A percentile compares a stretch with the other conserved stretches of the same genome.
Evolutionary conservation across 2,329 filamentous ascomycete species (phyloP).

Genomic region (Hymenoscyphus infarciens): DNA sequence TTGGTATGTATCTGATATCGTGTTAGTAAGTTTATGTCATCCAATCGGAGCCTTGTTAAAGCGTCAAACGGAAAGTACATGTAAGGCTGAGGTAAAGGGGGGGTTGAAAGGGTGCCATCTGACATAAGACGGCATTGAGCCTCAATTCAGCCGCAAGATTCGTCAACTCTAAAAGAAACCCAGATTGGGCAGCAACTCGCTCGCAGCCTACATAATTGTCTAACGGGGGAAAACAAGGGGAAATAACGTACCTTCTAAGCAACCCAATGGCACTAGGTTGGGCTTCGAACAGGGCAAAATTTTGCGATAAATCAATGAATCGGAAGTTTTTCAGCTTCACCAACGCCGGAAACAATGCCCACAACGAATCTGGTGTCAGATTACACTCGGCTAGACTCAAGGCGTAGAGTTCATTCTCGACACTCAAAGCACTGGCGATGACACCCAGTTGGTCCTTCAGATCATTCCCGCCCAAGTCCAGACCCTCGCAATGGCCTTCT

Average conservation of each 20-base stretch:
- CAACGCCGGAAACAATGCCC: conserved; percentile 70
- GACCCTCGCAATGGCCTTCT: conserved; percentile 74
- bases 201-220: conserved; percentile 4
- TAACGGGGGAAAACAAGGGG: background rate
- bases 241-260: conserved; percentile 61
- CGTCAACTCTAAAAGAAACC: conserved; percentile 2
- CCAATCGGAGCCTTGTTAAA: background rate
- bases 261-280: conserved; percentile 70
- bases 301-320: conserved; percentile 91
- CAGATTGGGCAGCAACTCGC: conserved; percentile 5
- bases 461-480: conserved; percentile 87
- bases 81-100: conserved; percentile 7
- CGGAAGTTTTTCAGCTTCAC: conserved; percentile 68
- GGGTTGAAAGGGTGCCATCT: background rate
- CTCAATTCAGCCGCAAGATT: conserved; percentile 10
- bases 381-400: conserved; percentile 85
- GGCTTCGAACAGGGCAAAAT: conserved; percentile 71
- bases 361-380: conserved; percentile 68
- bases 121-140: conserved; percentile 13
- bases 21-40: conserved; percentile 22
- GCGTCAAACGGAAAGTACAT: background rate
- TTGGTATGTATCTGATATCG: conserved; percentile 65
- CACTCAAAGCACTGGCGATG: conserved; percentile 50
- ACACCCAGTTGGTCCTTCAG: conserved; percentile 52
- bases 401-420: conserved; percentile 65